Conservation (phyloP, 768 basidiomycete genomes). For the Leccinum boreale region DNA sequence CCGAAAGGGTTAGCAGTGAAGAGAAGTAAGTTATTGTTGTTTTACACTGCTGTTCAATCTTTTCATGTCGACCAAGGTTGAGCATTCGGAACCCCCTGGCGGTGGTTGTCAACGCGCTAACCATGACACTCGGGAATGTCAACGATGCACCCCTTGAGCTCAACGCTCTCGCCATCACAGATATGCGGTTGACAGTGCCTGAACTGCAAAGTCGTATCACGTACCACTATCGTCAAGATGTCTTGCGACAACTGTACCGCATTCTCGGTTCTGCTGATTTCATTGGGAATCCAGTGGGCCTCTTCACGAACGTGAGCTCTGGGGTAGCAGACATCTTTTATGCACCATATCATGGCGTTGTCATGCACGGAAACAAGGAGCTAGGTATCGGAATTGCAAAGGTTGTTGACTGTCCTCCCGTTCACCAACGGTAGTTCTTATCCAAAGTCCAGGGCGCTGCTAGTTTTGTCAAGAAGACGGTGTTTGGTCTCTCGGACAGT, state of each 20-base stretch:
- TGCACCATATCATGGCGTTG: slow-evolving; percentile 94
- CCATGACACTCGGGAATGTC: slow-evolving; percentile 96
- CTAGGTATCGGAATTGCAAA: slow-evolving; percentile 93
- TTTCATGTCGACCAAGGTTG: slow-evolving; percentile 40
- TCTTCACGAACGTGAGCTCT: slow-evolving; percentile 97
- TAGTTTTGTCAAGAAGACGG: slow-evolving; percentile 98
- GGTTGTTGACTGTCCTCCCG: slow-evolving; percentile 37
- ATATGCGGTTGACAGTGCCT: slow-evolving; percentile 83
- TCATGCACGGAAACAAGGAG: slow-evolving; percentile 95
- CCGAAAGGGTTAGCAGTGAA: slow-evolving; percentile 88
- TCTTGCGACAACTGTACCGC: slow-evolving; percentile 91
- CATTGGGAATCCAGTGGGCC: slow-evolving; percentile 91
- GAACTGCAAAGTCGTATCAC: slow-evolving; percentile 82
- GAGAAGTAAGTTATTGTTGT: slow-evolving; percentile 68
- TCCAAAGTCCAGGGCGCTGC: slow-evolving; percentile 73
- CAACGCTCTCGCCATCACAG: slow-evolving; percentile 92
- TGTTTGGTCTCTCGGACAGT: slow-evolving; percentile 94
- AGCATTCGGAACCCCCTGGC: slow-evolving; percentile 88
- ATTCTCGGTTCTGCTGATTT: slow-evolving; percentile 98
- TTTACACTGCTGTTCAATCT: neutral
- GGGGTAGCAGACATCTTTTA: slow-evolving; percentile 99
- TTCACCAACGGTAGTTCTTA: slow-evolving; percentile 11
- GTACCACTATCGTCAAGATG: slow-evolving; percentile 92
- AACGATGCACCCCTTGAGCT: slow-evolving; percentile 93
- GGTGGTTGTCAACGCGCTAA: slow-evolving; percentile 89